These are phyloP conservation scores for Phytopythium ostracodes DNA, from an alignment of 352 stramenopile genomes.

Conservation along the genomic window DNA sequence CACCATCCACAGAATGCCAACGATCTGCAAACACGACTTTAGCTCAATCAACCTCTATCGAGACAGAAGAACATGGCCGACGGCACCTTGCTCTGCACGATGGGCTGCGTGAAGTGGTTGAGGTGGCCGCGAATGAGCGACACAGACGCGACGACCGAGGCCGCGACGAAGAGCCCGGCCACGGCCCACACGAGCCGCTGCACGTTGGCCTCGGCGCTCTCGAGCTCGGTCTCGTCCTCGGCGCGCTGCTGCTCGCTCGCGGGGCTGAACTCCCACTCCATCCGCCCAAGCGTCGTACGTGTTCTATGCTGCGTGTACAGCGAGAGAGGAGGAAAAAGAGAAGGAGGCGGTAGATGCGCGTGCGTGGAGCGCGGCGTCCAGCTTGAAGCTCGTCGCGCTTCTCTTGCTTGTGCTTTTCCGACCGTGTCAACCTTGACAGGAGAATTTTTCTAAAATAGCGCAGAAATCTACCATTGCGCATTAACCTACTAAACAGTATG, in stretches of 20 bases:
- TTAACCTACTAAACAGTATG: neutral
- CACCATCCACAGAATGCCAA: constrained; percentile 98
- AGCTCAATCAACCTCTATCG: no score
- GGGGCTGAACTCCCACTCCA: constrained; percentile 7
- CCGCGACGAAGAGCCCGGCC: constrained; percentile 89
- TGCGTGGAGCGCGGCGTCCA: neutral
- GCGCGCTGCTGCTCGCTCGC: constrained; percentile 5
- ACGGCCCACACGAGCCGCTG: constrained; percentile 79
- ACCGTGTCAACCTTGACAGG: neutral
- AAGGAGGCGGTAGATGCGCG: no score
- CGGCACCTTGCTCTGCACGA: constrained; percentile 94
- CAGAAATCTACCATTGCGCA: neutral
- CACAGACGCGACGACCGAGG: constrained; percentile 85
- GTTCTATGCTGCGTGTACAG: neutral
- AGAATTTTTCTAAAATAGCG: constrained; percentile 1
- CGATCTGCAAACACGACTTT: constrained; percentile 87
- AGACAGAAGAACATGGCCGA: no score
- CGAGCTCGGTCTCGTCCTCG: constrained; percentile 7
- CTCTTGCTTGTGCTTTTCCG: no score
- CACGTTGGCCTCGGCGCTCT: constrained; percentile 42
- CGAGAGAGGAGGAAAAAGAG: no score
- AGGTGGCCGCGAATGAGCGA: constrained; percentile 91
- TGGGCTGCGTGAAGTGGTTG: constrained; percentile 89
- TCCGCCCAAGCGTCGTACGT: neutral
- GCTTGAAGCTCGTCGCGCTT: constrained; percentile 1